Percentiles rank a stretch among this genome's conserved stretches.
phyloP scores from a whole-genome alignment of 2,329 filamentous ascomycete genomes.

The Neophaeococcomyces mojaviensis region DNA sequence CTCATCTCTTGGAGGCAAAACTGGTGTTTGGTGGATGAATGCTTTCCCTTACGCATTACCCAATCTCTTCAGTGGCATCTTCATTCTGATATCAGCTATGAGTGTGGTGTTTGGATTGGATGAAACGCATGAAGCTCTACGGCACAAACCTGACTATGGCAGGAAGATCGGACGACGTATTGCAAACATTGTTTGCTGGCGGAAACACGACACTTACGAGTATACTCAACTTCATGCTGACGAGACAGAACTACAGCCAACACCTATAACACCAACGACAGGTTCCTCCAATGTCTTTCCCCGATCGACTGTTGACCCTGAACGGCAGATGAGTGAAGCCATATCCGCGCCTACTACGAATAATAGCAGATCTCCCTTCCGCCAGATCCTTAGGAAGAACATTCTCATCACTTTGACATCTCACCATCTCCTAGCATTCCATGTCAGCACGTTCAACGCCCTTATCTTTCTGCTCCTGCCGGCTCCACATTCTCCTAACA shows the following conservation, averaged over 20 bases:
- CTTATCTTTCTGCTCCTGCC: slow-evolving; percentile 72
- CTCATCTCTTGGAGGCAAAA: slow-evolving; percentile 48
- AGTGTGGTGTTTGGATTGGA: slow-evolving; percentile 58
- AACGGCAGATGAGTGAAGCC: not conserved
- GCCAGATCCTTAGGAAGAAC: slow-evolving; percentile 47
- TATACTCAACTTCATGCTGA: slow-evolving; percentile 30
- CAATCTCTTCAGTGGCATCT: slow-evolving; percentile 57
- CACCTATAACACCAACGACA: slow-evolving; percentile 9
- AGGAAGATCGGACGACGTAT: slow-evolving; percentile 32
- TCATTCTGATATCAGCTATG: slow-evolving; percentile 49
- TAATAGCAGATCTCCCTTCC: slow-evolving; percentile 39
- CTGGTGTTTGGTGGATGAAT: slow-evolving; percentile 57
- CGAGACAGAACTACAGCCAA: slow-evolving; percentile 22
- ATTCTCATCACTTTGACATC: slow-evolving; percentile 52
- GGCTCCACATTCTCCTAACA: slow-evolving; percentile 50
- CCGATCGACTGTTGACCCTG: slow-evolving; percentile 2
- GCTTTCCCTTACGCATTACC: slow-evolving; percentile 63
- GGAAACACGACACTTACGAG: slow-evolving; percentile 20
- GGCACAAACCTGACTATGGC: slow-evolving; percentile 35
- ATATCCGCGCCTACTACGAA: slow-evolving; percentile 14
- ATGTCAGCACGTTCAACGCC: slow-evolving; percentile 68
- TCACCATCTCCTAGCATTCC: slow-evolving; percentile 63
- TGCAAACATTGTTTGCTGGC: slow-evolving; percentile 24
- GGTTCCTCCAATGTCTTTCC: not conserved
- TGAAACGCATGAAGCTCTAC: slow-evolving; percentile 43